Percentiles rank a stretch among this genome's conserved stretches.
phyloP scores from a whole-genome alignment of 2,329 filamentous ascomycete genomes.

The Microsporum ferrugineum region DNA sequence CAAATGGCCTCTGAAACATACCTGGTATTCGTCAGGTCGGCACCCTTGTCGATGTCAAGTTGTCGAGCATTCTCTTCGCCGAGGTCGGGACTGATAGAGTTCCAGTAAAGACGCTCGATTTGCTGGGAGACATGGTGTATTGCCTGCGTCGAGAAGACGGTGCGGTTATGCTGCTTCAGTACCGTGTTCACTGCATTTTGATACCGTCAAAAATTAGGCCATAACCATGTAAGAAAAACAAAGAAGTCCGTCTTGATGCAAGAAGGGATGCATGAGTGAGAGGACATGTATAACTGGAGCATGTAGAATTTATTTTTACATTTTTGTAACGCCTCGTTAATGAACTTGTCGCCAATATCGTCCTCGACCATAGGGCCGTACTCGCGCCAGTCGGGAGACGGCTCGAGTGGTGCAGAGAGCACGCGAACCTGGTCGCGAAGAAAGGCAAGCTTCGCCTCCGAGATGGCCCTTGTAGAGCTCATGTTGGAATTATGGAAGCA shows the following conservation, averaged over 20 bases:
- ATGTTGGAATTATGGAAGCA: constrained; percentile 15
- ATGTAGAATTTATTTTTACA: constrained; percentile 24
- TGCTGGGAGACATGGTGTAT: constrained; percentile 46
- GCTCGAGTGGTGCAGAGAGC: constrained; percentile 38
- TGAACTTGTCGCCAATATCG: constrained; percentile 38
- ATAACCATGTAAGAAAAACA: not conserved
- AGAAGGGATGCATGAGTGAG: not conserved
- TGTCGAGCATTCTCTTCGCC: constrained; percentile 17
- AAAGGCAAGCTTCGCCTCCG: constrained; percentile 42
- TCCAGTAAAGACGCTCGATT: constrained; percentile 46
- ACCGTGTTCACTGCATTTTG: constrained; percentile 37
- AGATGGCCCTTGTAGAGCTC: constrained; percentile 35
- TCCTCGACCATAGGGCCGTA: constrained; percentile 26
- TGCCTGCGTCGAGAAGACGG: constrained; percentile 44
- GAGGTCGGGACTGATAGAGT: constrained; percentile 32
- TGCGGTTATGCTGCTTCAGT: constrained; percentile 42
- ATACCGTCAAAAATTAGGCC: not conserved
- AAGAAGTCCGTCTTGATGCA: not conserved
- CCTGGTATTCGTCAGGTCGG: constrained; percentile 31
- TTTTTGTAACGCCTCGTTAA: constrained; percentile 43
- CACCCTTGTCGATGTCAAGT: constrained; percentile 27
- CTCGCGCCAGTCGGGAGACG: constrained; percentile 38
- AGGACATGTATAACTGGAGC: not conserved
- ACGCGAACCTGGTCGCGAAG: constrained; percentile 42
- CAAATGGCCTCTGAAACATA: constrained; percentile 14